Conservation (phyloP, 164 flowering plant species). For the Tetrastigma voinierianum region DNA sequence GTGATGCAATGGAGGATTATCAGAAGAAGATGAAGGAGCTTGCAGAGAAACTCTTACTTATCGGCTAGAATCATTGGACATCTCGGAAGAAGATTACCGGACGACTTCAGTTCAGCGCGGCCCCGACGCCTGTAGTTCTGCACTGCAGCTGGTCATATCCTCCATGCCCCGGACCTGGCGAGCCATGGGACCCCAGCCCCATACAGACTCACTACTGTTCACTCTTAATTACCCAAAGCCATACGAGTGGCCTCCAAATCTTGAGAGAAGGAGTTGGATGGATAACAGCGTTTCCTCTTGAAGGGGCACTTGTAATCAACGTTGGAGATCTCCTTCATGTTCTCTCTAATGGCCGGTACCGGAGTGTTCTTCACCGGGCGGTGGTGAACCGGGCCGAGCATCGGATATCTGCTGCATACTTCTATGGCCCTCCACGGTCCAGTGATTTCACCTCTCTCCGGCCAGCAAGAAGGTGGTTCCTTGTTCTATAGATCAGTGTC, state of each 20-base stretch:
- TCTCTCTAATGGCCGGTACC: slow-evolving; percentile 40
- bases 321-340: slow-evolving; percentile 60
- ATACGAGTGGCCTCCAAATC: slow-evolving; percentile 43
- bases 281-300: slow-evolving; percentile 33
- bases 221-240: slow-evolving; percentile 52
- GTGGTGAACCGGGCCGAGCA: slow-evolving; percentile 28
- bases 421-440: slow-evolving; percentile 42
- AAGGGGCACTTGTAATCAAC: slow-evolving; percentile 49
- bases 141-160: slow-evolving; percentile 66
- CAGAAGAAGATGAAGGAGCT: slow-evolving; percentile 46
- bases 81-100: slow-evolving; percentile 19
- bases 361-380: slow-evolving; percentile 45
- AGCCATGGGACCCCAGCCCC: slow-evolving; percentile 66
- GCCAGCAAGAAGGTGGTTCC: slow-evolving; percentile 3
- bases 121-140: slow-evolving; percentile 14
- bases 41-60: slow-evolving; percentile 23
- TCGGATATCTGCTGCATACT: slow-evolving; percentile 49
- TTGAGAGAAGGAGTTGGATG: slow-evolving; percentile 38
- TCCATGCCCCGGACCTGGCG: slow-evolving; percentile 53
- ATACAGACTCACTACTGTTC: slow-evolving; percentile 61
- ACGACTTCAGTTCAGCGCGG: slow-evolving; percentile 1
- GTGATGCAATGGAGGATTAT: slow-evolving; percentile 48
- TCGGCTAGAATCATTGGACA: slow-evolving; percentile 34
- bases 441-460: slow-evolving; percentile 23
- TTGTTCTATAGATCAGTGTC: slow-evolving; percentile 32